Evolutionary conservation across 371 early-diverging fungal species (phyloP).

Genomic region (Apophysomyces variabilis): DNA sequence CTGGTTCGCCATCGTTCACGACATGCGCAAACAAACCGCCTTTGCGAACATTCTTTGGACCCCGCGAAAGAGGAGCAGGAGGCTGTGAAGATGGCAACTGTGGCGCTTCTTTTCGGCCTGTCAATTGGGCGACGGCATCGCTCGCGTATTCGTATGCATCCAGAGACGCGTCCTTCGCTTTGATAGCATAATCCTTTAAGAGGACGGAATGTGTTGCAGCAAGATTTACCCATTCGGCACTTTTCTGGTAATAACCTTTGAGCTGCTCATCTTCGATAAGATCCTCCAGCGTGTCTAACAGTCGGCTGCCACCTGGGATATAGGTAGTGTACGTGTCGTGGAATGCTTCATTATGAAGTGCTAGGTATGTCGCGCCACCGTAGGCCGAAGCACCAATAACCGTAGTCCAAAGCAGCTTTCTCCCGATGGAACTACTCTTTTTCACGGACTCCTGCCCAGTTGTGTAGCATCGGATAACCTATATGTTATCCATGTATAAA

Average conservation of each 20-base stretch:
- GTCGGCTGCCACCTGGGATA: slow-evolving; percentile 48
- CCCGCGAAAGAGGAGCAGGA: slow-evolving; percentile 26
- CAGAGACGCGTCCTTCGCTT: slow-evolving; percentile 35
- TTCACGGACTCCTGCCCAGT: slow-evolving; percentile 13
- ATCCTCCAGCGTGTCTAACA: slow-evolving; percentile 47
- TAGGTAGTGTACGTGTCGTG: slow-evolving; percentile 50
- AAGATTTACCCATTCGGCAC: slow-evolving; percentile 25
- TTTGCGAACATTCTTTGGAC: slow-evolving; percentile 5
- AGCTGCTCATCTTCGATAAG: slow-evolving; percentile 31
- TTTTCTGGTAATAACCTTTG: slow-evolving; percentile 30
- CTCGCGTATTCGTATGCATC: slow-evolving; percentile 45
- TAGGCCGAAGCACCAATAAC: slow-evolving; percentile 36
- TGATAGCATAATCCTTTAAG: slow-evolving; percentile 23
- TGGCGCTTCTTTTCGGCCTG: slow-evolving; percentile 36
- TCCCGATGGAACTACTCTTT: slow-evolving; percentile 33
- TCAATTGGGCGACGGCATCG: slow-evolving; percentile 39
- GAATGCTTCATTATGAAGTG: slow-evolving; percentile 50
- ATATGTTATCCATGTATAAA: neutral
- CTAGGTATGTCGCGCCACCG: slow-evolving; percentile 46
- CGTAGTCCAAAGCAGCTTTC: slow-evolving; percentile 38
- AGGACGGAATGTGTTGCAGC: slow-evolving; percentile 21
- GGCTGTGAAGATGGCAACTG: slow-evolving; percentile 21
- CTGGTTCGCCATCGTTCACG: slow-evolving; percentile 29
- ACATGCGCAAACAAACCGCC: slow-evolving; percentile 40
- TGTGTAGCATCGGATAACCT: slow-evolving; percentile 22